phyloP scores from a whole-genome alignment of 768 basidiomycete species.

The Podaxis mareebaensis region DNA sequence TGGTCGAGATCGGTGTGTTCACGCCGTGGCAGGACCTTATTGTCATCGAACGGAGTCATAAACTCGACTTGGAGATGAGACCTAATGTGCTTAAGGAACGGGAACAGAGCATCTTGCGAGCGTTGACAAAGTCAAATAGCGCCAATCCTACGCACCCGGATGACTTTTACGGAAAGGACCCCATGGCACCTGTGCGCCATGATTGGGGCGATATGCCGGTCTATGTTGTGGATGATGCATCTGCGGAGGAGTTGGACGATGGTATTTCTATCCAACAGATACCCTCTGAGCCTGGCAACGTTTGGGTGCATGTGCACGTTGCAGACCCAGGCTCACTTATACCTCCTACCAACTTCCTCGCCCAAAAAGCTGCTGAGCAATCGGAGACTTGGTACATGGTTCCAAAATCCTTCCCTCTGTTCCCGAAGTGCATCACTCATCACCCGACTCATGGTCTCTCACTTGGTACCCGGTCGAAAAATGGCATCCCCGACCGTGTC shows the following conservation, averaged over 20 bases:
- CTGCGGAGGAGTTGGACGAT: constrained; percentile 90
- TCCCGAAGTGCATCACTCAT: constrained; percentile 63
- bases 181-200: constrained; percentile 70
- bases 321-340: constrained; percentile 88
- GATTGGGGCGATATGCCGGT: constrained; percentile 84
- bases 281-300: constrained; percentile 51
- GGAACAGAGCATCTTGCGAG: constrained; percentile 30
- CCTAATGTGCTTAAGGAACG: constrained; percentile 25
- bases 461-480: constrained; percentile 30
- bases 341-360: constrained; percentile 65
- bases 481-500: constrained; percentile 50
- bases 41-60: constrained; percentile 36
- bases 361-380: constrained; percentile 54
- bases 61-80: constrained; percentile 31
- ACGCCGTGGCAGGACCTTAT: constrained; percentile 76
- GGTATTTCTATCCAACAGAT: constrained; percentile 83
- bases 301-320: constrained; percentile 90
- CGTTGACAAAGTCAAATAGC: constrained; percentile 20
- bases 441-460: constrained; percentile 42
- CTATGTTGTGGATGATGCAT: constrained; percentile 82
- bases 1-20: constrained; percentile 73
- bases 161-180: constrained; percentile 66
- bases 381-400: constrained; percentile 62
- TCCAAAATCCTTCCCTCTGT: constrained; percentile 66
- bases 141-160: constrained; percentile 49